Base-by-base conservation (phyloP, 148 eudicot species). In the Agrostemma githago region DNA sequence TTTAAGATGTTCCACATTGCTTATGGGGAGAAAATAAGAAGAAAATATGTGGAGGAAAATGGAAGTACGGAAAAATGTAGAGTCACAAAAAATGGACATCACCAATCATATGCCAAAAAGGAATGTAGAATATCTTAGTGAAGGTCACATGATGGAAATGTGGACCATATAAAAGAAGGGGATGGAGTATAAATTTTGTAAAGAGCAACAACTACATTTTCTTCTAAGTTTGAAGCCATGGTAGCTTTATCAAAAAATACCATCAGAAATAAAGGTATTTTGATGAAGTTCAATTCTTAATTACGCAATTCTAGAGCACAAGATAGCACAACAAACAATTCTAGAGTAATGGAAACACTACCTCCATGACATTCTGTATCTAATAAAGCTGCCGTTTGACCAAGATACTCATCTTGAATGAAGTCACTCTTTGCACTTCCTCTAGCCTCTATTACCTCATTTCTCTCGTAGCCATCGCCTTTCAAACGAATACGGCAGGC, bases 401-500 rank as follows among this genome's bases (percentile, higher is more conserved):
- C 56, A 73, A 96, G 85, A 85, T 88, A 96, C 51, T 75, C 86
- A 67, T 84, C 74, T 74, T 86, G 85, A 66, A 85, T 62, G 66
- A 79, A 67, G 67, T 85, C 86, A 58, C 85, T 88, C 76, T 76
- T 19, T 6, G 80, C 75, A 75, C 78, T 85, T 73, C 74, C 86
- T 78, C 85, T 86, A 75, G 70, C 84, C 69, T 85, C 96, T 61
- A 83, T 76, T 68, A 85, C 34, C 66, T 88, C 86, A 61, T 75
- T 77, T 42, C 79, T 71, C 76, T 85, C 92, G 76, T 56, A 79
- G 37, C 66, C 86, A 71, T 85, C 96, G 74, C 90, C 96, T 77
- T 78, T 88, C 72, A 83, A 73, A 66, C 84, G 93, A 71, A 90
- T 84, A 68, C 73, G 80, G 80, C 97, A 84, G 75, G 96, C 97